These are phyloP conservation scores for Sonneratia alba DNA, from an alignment of 345 rosid species.

Conservation along the genomic window DNA sequence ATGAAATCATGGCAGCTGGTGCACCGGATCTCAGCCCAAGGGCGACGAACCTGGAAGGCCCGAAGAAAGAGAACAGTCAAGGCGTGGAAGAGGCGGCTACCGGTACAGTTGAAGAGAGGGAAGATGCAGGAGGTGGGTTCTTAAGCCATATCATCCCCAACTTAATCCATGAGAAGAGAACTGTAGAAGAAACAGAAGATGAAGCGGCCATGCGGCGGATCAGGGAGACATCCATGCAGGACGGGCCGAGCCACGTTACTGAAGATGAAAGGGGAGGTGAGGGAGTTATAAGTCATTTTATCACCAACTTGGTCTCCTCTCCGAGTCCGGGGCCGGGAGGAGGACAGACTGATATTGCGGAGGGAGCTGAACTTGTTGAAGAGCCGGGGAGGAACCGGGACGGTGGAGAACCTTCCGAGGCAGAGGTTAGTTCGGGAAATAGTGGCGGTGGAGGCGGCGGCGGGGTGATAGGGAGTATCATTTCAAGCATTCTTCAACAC, in stretches of 20 bases:
- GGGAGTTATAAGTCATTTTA: constrained; percentile 13
- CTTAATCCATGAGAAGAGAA: background rate
- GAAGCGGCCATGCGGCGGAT: background rate
- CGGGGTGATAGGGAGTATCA: background rate
- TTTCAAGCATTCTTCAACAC: background rate
- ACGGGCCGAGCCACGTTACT: background rate
- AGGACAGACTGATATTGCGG: constrained; percentile 7
- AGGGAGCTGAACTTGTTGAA: background rate
- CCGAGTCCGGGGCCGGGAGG: constrained; percentile 3
- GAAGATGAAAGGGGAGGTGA: constrained; percentile 12
- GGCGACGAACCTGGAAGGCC: background rate
- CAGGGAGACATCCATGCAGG: background rate
- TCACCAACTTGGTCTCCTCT: constrained; percentile 19
- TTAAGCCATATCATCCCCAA: constrained; percentile 6
- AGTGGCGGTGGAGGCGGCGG: background rate
- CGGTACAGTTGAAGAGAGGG: constrained; percentile 9
- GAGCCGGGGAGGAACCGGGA: constrained; percentile 6
- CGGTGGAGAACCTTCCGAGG: background rate
- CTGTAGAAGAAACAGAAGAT: background rate
- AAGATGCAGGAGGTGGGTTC: background rate
- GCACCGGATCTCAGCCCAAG: background rate
- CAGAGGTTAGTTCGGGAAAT: background rate
- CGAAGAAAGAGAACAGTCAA: constrained; percentile 4
- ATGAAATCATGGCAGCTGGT: background rate
- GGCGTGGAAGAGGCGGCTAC: constrained; percentile 9